A percentile compares a stretch with the other conserved stretches of the same genome.
Conservation (phyloP, 768 basidiomycete genomes). For the Pilatotrama ljubarskyi region DNA sequence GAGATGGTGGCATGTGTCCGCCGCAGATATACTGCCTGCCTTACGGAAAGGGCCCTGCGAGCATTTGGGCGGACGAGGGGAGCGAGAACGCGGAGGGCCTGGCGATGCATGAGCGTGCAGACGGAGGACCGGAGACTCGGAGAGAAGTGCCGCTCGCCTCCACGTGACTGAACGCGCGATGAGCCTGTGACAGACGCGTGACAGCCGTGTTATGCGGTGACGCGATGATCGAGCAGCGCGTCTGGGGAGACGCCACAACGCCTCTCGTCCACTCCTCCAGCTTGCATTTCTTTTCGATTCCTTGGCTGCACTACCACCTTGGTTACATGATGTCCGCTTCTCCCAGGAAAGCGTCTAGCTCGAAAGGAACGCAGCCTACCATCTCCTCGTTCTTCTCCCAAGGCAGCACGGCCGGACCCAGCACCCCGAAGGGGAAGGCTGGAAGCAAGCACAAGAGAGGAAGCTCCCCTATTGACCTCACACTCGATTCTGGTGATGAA, state of each 20-base stretch:
- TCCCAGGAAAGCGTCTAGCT: not conserved
- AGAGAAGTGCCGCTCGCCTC: not conserved
- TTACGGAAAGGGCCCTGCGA: not conserved
- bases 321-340: not conserved
- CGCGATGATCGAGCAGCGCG: conserved; percentile 3
- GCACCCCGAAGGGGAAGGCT: conserved; percentile 15
- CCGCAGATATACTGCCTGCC: not conserved
- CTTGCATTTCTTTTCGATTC: not conserved
- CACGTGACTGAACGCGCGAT: conserved; percentile 12
- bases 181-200: conserved; percentile 5
- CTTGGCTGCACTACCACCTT: not conserved
- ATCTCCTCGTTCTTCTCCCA: conserved; percentile 47
- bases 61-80: conserved; percentile 7
- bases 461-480: conserved; percentile 52
- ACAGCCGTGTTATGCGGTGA: conserved; percentile 6
- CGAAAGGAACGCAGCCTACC: conserved; percentile 31
- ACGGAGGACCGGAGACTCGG: not conserved
- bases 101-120: conserved; percentile 16
- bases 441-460: conserved; percentile 21
- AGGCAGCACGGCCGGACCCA: not conserved
- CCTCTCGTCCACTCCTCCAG: not conserved
- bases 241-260: not conserved
- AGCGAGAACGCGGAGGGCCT: conserved; percentile 8
- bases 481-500: conserved; percentile 35
- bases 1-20: conserved; percentile 17